Base-by-base conservation (phyloP, 345 rosid genomes). In the Eucalyptus cladocalyx region DNA sequence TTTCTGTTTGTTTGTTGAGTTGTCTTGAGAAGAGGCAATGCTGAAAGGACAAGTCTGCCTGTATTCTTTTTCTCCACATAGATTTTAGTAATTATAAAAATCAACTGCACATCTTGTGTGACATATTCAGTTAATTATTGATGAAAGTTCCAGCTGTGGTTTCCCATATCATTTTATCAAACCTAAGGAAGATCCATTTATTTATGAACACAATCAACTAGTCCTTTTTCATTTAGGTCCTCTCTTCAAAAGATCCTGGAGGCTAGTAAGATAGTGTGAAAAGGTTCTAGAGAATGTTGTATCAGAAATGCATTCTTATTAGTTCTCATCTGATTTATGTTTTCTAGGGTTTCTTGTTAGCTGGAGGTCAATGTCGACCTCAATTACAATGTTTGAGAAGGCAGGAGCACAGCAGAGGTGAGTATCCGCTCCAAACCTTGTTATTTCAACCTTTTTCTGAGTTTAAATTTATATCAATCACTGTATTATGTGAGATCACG, bases 341-440 rank as follows among this genome's bases (percentile, higher is more conserved):
- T 26, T 76, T 76, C 83, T 76, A 6, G 3, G 9, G 83, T 62
- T 94, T 83, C 32, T 45, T 56, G 48, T 43, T 93, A 97, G 99
- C 93, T 90, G 93, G 90, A 92, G 91, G 96, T 97, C 62, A 95
- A 94, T 58, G 96, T 90, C 81, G 94, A 94, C 89, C 62, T 97
- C 90, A 89, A 93, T 89, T 93, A 94, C 85, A 92, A 96, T 93
- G 98, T 95, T 86, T 93, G 94, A 86, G 97, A 95, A 92, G 97
- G 97, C 91, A 95, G 92, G 93, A 97, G 98, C 93, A 93, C 97
- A 83, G 95, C 95, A 32, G 97, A 93, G 97, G 99, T 95, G 90
- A 92, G 89, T 60, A 48, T 54, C 37, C 47, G 5, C 30, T 37
- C 23, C 4, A 49, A 49, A n/a, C 28, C 28, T 48, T 51, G 56